Evolutionary conservation across 2,329 filamentous ascomycete species (phyloP), one percentile per base, ranked within the genome.

Genomic region (Rhynchosporium agropyri): DNA sequence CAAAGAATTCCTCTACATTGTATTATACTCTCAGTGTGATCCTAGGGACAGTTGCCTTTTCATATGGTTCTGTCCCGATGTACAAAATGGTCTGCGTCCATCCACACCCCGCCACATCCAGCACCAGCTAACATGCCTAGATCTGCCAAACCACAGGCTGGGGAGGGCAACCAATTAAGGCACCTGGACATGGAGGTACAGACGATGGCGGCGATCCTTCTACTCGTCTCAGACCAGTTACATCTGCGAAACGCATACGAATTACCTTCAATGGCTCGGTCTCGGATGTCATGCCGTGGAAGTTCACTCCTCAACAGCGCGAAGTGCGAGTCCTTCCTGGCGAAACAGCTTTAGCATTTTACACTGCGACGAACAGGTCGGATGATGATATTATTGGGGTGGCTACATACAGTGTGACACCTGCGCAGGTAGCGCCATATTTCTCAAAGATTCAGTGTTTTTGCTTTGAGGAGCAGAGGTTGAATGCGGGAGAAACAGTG

Each of bases 381-480:
- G 85, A 91, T 67, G 86, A 90, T 68, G 96, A 99, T 79, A 98
- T 99, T 71, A 98, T 99, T 73, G 95, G 95, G 54, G 93, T 99
- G 49, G 95, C 95, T 10, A 99, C 95, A 7, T 99, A 99, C 78
- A 96, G 91, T 74, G 96, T 99, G 36, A 97, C 94, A 2, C 95
- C 95, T 0, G 95, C 87, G 3, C 95, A 99, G 78, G 93, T 96
- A 50, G 94, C 95, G 49, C 93, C 92, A 1, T 99, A 99, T 77
- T 99, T 99, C 75, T 96, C 91, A 84, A 99, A 99, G 84, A 99
- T 99, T 51, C 95, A 99, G 78, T 99, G 95, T 75, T 99, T 99
- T 78, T 99, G 95, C 77, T 99, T 99, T 73, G 95, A 99, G 79
- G 94, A 92, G 78, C 95, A 99, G 82, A 84, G 96, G 65, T 78